Evolutionary conservation across 2,329 filamentous ascomycete species (phyloP).

Genomic region (Claviceps citrina): DNA sequence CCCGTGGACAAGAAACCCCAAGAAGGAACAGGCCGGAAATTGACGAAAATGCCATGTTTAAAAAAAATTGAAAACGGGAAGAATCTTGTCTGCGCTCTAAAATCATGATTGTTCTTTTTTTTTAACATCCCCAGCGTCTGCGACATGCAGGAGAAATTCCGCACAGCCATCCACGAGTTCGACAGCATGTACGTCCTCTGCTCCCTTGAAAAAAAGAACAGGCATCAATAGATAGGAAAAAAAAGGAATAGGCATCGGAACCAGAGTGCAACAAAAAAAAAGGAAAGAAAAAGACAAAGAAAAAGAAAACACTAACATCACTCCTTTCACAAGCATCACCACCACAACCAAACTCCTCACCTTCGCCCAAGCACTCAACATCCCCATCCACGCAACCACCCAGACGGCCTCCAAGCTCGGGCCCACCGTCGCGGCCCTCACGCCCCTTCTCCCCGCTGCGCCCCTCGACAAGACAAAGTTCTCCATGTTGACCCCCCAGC

Average conservation of each 20-base stretch:
- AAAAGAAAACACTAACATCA: too few species aligned
- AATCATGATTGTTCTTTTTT: neutral
- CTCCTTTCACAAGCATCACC: too few species aligned
- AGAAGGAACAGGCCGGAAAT: too few species aligned
- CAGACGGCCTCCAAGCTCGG: slow-evolving; percentile 70
- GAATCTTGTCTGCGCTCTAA: neutral
- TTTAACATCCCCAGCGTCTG: slow-evolving; percentile 52
- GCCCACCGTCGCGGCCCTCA: slow-evolving; percentile 59
- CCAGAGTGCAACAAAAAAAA: too few species aligned
- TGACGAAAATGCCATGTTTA: too few species aligned
- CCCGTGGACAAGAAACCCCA: too few species aligned
- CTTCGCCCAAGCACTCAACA: slow-evolving; percentile 47
- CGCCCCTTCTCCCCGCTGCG: slow-evolving; percentile 34
- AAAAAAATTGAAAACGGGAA: neutral
- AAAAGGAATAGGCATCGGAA: too few species aligned
- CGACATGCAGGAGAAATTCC: slow-evolving; percentile 90
- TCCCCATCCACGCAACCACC: slow-evolving; percentile 76
- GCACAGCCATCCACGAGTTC: slow-evolving; percentile 68
- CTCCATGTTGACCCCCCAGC: slow-evolving; percentile 65
- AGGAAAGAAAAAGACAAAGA: neutral
- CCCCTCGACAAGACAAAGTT: slow-evolving; percentile 78
- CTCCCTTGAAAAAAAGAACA: neutral
- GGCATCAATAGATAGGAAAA: too few species aligned
- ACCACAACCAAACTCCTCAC: slow-evolving; percentile 55
- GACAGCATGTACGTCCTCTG: slow-evolving; percentile 51